Percentiles rank a stretch among this genome's conserved stretches.
Conservation (phyloP, 441 rosid species). For the Jatropha podagrica region DNA sequence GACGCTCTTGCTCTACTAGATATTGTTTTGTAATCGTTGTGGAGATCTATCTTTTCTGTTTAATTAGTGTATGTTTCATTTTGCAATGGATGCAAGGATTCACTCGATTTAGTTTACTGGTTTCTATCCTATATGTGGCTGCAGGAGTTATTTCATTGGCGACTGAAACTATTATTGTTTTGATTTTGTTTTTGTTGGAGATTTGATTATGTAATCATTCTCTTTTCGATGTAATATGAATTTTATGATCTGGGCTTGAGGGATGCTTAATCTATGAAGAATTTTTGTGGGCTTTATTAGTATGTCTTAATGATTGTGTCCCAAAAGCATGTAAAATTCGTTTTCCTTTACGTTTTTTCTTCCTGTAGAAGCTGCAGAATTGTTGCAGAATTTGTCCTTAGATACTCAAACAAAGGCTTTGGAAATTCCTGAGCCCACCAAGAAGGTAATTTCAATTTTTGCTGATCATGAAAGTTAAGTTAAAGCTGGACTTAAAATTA, state of each 20-base stretch:
- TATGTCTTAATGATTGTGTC: too few species aligned
- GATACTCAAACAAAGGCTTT: constrained; percentile 62
- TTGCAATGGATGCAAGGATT: neutral
- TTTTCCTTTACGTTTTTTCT: constrained; percentile 46
- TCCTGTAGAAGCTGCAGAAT: constrained; percentile 66
- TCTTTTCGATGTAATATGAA: neutral
- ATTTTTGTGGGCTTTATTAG: neutral
- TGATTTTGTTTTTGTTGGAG: neutral
- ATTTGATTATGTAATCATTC: neutral
- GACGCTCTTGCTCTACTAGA: neutral
- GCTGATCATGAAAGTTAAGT: neutral
- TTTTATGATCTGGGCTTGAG: neutral
- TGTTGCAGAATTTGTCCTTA: constrained; percentile 75
- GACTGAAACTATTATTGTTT: neutral
- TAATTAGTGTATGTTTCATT: neutral
- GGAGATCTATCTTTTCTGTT: neutral
- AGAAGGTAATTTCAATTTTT: constrained; percentile 48
- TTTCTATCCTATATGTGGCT: neutral
- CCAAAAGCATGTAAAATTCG: neutral
- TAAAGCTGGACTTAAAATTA: neutral
- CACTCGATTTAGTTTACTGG: neutral
- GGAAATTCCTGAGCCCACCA: constrained; percentile 74
- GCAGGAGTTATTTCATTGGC: neutral
- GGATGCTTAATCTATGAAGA: neutral
- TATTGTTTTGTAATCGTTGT: neutral